phyloP scores from a whole-genome alignment of 768 basidiomycete species.

The Suillus ampliporus region DNA sequence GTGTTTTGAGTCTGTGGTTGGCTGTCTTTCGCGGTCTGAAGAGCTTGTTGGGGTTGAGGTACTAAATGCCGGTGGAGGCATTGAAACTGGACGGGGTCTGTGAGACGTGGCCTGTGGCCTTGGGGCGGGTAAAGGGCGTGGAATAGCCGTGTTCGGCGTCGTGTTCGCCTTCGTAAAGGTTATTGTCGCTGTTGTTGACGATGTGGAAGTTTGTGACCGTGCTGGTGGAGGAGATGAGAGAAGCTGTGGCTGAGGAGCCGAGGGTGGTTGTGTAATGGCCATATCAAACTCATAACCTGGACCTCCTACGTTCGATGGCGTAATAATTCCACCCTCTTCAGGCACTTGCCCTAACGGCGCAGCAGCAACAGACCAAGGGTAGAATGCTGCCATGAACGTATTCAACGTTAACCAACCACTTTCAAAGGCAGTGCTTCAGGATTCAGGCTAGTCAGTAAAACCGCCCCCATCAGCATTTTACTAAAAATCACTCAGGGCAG shows the following conservation, averaged over 20 bases:
- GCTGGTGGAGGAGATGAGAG: constrained; percentile 22
- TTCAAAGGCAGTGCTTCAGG: constrained; percentile 26
- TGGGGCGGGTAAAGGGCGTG: constrained; percentile 40
- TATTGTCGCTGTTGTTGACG: constrained; percentile 16
- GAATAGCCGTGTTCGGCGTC: constrained; percentile 34
- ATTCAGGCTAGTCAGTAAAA: constrained; percentile 22
- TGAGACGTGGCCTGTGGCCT: constrained; percentile 29
- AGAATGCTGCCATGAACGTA: constrained; percentile 40
- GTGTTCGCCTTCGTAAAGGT: constrained; percentile 17
- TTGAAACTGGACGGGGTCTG: constrained; percentile 69
- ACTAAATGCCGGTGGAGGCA: constrained; percentile 68
- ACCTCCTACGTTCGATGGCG: constrained; percentile 58
- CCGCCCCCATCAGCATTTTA: constrained; percentile 18
- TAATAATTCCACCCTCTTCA: constrained; percentile 50
- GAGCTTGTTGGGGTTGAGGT: constrained; percentile 38
- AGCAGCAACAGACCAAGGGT: constrained; percentile 54
- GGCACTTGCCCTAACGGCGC: constrained; percentile 53
- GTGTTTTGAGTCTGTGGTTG: constrained; percentile 34
- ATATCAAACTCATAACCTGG: constrained; percentile 67
- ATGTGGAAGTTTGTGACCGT: constrained; percentile 14
- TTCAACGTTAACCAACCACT: constrained; percentile 18
- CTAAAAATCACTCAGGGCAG: constrained; percentile 18
- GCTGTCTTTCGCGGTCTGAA: constrained; percentile 37
- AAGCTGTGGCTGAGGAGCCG: constrained; percentile 34
- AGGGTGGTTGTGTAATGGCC: constrained; percentile 38